Evolutionary conservation across 1,284 basidiomycete genomes (phyloP).

Genomic region (Austropuccinia psidii): DNA sequence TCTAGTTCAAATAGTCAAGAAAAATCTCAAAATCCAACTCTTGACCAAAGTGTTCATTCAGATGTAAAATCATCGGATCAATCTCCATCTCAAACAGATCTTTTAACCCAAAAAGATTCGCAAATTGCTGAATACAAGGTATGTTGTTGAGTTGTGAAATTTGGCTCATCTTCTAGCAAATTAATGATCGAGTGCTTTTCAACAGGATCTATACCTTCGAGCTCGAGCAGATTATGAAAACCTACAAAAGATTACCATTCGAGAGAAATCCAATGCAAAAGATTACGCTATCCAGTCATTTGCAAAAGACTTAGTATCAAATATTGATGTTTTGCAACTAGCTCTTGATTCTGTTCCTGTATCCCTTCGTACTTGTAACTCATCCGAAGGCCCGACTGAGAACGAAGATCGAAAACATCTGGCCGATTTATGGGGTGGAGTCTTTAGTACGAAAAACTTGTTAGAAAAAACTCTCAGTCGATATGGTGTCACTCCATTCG

Average conservation of each 20-base stretch:
- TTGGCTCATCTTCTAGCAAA: background rate
- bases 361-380: background rate
- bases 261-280: constrained; percentile 83
- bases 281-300: constrained; percentile 91
- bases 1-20: no score
- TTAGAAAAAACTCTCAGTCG: constrained; percentile 82
- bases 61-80: no score
- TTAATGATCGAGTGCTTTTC: constrained; percentile 38
- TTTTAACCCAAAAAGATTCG: constrained; percentile 30
- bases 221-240: constrained; percentile 79
- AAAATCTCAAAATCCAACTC: no score
- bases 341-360: constrained; percentile 73
- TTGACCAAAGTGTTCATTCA: no score
- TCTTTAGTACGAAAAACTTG: constrained; percentile 83
- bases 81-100: background rate
- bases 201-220: constrained; percentile 45
- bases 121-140: constrained; percentile 34
- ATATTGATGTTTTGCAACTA: constrained; percentile 80
- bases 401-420: constrained; percentile 53
- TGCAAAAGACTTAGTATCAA: constrained; percentile 78
- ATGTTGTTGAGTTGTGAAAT: background rate
- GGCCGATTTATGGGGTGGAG: constrained; percentile 68
- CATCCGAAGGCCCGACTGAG: background rate
- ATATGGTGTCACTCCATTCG: constrained; percentile 82
- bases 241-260: constrained; percentile 75